Evolutionary conservation across 169 alveolate species (phyloP), one percentile per base, ranked within the genome.

Genomic region (Fabrea salina): DNA sequence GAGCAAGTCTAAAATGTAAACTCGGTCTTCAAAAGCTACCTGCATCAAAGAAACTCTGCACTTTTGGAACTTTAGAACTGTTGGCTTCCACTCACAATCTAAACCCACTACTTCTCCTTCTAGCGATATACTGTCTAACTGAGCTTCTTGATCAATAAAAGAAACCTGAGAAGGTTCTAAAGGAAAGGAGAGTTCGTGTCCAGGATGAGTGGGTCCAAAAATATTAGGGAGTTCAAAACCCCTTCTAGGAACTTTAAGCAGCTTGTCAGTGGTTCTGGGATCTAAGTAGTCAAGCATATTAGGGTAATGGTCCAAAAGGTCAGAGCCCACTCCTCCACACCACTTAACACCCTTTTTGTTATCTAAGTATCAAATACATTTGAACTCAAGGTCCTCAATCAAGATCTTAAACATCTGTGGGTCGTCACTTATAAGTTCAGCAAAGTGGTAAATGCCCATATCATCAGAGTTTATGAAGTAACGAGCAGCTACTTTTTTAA

Each of bases 21-120:
- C 75, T n/a, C 16, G 22, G n/a, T 64, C 75, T 64, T 64, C 75
- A 35, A 33, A 64, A 64, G 75, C 75, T 3, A 64, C 19, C 41
- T 64, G 75, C 16, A 64, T 5, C 27, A 64, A 37, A 0, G 75
- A 33, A 30, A 64, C 75, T 64, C 41, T 64, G 19, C 13, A 19
- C 7, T 64, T 41, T 16, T 33, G 51, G 51, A 64, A 64, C 5
- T 64, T 64, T 16, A 64, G 57, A 4, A 64, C 41, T 16, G 56
- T 19, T 19, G 75, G 56, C n/a, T 33, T 32, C 75, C 75, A 64
- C 30, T 64, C 75, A 37, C 75, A 64, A 35, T 64, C 75, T 5
- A 64, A 22, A 19, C 75, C 75, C 16, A 39, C 54, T 13, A 64
- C 16, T 64, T 30, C 30, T 32, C 75, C 54, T 0, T 5, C 8